Percentiles rank a stretch among this genome's conserved stretches.
Evolutionary conservation across 805 yeast species (phyloP).

Genomic region (Candida khao-thaluensis): DNA sequence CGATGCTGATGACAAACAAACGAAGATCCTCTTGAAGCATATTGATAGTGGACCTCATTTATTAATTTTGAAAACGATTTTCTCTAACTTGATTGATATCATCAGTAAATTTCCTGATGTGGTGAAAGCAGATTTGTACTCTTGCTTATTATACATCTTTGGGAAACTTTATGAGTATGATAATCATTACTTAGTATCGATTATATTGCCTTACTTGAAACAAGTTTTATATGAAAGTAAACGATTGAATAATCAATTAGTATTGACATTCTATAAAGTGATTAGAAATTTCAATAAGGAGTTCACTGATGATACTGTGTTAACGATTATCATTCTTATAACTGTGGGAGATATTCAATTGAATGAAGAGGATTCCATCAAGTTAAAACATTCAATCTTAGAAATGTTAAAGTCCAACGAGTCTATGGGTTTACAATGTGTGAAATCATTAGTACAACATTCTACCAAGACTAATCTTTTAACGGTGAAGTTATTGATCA

Average conservation of each 20-base stretch:
- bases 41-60: conserved; percentile 39
- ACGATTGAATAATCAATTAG: conserved; percentile 18
- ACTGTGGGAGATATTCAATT: conserved; percentile 35
- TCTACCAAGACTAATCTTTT: conserved; percentile 24
- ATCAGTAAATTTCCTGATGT: conserved; percentile 62
- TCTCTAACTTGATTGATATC: conserved; percentile 59
- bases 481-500: conserved; percentile 45
- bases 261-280: conserved; percentile 26
- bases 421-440: conserved; percentile 49
- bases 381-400: conserved; percentile 25
- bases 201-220: conserved; percentile 45
- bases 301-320: conserved; percentile 22
- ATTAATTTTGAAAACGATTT: conserved; percentile 46
- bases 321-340: conserved; percentile 34
- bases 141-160: conserved; percentile 65
- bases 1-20: conserved; percentile 24
- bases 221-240: conserved; percentile 28
- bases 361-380: conserved; percentile 21
- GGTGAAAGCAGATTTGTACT: conserved; percentile 66
- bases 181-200: conserved; percentile 44
- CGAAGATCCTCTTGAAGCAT: conserved; percentile 24
- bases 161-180: conserved; percentile 51
- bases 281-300: conserved; percentile 22
- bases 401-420: conserved; percentile 25
- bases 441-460: conserved; percentile 52